These are phyloP conservation scores for Picea sitchensis DNA, from an alignment of 75 land plant genomes.

Conservation along the genomic window DNA sequence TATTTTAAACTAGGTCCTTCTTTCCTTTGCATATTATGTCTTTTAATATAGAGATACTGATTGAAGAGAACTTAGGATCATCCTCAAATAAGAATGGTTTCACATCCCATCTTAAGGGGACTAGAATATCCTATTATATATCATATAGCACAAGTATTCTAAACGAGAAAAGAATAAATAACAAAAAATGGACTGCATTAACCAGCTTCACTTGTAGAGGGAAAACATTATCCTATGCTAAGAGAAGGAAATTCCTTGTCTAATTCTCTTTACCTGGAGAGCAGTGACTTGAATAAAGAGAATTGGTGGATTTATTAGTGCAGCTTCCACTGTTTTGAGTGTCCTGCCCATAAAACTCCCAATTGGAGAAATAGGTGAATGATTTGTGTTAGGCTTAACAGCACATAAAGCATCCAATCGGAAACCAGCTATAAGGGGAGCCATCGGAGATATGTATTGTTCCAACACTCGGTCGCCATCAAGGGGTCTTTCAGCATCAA, in stretches of 20 bases:
- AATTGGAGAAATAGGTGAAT: constrained; percentile 43
- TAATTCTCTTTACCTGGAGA: constrained; percentile 49
- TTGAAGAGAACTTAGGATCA: not conserved
- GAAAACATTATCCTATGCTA: not conserved
- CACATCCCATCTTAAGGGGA: not conserved
- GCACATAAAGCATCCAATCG: constrained; percentile 82
- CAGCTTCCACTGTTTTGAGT: constrained; percentile 55
- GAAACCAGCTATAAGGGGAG: constrained; percentile 74
- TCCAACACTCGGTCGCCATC: constrained; percentile 74
- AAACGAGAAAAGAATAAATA: not conserved
- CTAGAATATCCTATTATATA: not conserved
- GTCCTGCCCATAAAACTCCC: constrained; percentile 21
- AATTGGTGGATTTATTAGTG: constrained; percentile 55
- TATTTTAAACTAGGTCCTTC: not conserved
- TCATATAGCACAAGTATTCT: not conserved
- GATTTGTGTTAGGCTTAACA: constrained; percentile 53
- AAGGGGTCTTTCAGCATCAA: constrained; percentile 58
- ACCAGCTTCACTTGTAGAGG: not conserved
- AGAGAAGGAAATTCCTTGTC: not conserved
- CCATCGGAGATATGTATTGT: constrained; percentile 51
- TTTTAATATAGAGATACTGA: not conserved
- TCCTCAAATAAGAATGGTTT: not conserved
- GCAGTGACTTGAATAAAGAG: constrained; percentile 68
- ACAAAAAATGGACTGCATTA: not conserved
- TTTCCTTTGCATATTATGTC: not conserved